Percentiles rank a stretch among this genome's conserved stretches.
These are phyloP conservation scores for Imleria badia DNA, from an alignment of 768 basidiomycete genomes.

Conservation along the genomic window DNA sequence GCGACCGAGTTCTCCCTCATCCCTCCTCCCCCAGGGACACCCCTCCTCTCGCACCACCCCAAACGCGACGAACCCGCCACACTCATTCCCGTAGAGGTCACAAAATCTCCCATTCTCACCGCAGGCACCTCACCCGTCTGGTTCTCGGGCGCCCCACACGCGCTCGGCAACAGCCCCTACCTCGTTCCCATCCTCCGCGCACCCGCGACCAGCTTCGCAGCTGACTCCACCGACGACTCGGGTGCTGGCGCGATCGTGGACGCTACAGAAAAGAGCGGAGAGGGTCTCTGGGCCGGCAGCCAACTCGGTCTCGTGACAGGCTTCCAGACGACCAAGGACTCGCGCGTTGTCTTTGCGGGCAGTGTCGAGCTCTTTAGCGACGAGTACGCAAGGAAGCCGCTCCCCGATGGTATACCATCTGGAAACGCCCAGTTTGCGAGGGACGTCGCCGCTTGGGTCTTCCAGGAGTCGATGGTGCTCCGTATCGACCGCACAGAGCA, in stretches of 20 bases:
- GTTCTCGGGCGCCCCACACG: slow-evolving; percentile 72
- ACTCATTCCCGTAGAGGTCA: slow-evolving; percentile 62
- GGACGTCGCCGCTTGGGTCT: slow-evolving; percentile 85
- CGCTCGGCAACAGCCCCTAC: slow-evolving; percentile 70
- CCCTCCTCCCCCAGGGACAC: slow-evolving; percentile 80
- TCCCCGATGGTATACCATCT: slow-evolving; percentile 57
- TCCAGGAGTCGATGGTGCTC: slow-evolving; percentile 82
- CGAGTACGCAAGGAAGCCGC: slow-evolving; percentile 61
- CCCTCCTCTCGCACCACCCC: slow-evolving; percentile 85
- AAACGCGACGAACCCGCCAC: slow-evolving; percentile 62
- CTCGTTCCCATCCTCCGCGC: slow-evolving; percentile 81
- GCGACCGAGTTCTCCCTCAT: slow-evolving; percentile 92
- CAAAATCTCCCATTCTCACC: slow-evolving; percentile 46
- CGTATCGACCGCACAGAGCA: slow-evolving; percentile 77
- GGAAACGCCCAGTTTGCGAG: slow-evolving; percentile 75
- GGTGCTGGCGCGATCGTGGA: slow-evolving; percentile 65
- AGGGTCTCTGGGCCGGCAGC: slow-evolving; percentile 82
- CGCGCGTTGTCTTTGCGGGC: slow-evolving; percentile 79
- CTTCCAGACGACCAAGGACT: slow-evolving; percentile 81
- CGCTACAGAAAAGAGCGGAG: slow-evolving; percentile 70
- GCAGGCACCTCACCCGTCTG: slow-evolving; percentile 59
- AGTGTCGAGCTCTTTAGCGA: slow-evolving; percentile 80
- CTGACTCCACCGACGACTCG: slow-evolving; percentile 58
- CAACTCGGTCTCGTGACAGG: slow-evolving; percentile 78
- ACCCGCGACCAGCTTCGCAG: slow-evolving; percentile 71